Conservation (phyloP, 2,329 filamentous ascomycete species). For the Malbranchea cinnamomea region DNA sequence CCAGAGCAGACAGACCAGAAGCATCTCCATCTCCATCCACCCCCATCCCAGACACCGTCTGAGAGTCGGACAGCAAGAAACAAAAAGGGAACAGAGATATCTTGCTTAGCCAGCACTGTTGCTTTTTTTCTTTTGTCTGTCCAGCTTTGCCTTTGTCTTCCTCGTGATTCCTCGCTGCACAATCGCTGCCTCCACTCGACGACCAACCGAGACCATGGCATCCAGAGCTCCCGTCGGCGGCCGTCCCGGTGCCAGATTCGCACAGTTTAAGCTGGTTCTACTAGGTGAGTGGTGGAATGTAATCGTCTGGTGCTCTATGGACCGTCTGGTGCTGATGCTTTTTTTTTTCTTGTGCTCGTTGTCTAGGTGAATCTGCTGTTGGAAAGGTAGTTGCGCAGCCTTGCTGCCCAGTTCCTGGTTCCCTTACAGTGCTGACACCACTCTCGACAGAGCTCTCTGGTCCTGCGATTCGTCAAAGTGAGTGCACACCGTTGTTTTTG, state of each 20-base stretch:
- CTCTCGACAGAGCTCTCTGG: conserved; percentile 74
- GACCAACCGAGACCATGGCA: conserved; percentile 56
- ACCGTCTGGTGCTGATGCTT: conserved; percentile 10
- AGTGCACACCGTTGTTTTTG: conserved; percentile 18
- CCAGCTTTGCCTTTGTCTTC: conserved; percentile 38
- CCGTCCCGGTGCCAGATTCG: conserved; percentile 63
- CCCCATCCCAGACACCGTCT: too few relatives aligned
- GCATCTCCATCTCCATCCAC: too few relatives aligned
- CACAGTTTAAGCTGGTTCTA: conserved; percentile 97
- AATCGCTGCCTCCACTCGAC: too few relatives aligned
- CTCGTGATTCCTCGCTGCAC: conserved; percentile 4
- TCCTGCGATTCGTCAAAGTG: conserved; percentile 96
- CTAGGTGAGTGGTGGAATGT: conserved; percentile 55
- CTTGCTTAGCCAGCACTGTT: too few relatives aligned
- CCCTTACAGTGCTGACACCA: too few relatives aligned
- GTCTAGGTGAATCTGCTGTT: conserved; percentile 84
- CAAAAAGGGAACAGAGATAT: too few relatives aligned
- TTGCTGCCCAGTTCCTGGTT: conserved; percentile 5
- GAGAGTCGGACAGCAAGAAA: too few relatives aligned
- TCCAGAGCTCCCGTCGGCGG: conserved; percentile 62
- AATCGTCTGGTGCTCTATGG: background rate
- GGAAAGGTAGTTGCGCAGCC: conserved; percentile 58
- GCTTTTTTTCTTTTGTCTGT: conserved; percentile 48
- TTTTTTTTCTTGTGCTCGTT: too few relatives aligned
- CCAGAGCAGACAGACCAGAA: too few relatives aligned